Evolutionary conservation across 345 rosid genomes (phyloP), one percentile per base, ranked within the genome.

Genomic region (Dimocarpus longan): DNA sequence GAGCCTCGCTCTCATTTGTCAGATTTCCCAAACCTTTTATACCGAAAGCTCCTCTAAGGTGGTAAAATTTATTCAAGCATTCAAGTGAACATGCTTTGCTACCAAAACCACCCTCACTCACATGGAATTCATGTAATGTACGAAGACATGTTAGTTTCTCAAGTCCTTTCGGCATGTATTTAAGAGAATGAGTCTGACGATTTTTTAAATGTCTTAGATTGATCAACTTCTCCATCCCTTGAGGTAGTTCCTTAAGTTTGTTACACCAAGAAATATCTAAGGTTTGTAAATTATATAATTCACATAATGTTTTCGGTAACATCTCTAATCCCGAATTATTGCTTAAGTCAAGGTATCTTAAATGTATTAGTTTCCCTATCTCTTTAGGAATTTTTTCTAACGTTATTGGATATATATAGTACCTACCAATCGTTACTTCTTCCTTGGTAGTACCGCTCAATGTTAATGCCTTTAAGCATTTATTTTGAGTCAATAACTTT

Each of bases 271-370:
- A 11, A 44, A 78, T 10, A 21, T 46, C 46, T 5, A 79, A 43
- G 9, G 68, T 52, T 74, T 73, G 81, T 46, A 83, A 59, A 69
- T 80, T 76, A 56, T 22, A 73, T 10, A 83, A 56, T 39, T 68
- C 42, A 52, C 75, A 79, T 5, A 83, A 0, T 59, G 74, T 63
- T 48, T 79, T 65, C 3, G 82, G 82, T 77, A 83, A 37, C 50
- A 37, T 68, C 26, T 43, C 56, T 71, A 83, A 59, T 10, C 57
- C 0, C 5, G 22, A 6, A 68, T 62, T 69, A 13, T 21, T 8
- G 59, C 81, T 75, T 18, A 84, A 75, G 16, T 75, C 67, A 5
- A 84, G 37, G 18, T 72, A 66, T 48, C 82, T 84, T 37, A 84
- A 37, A 24, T 67, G 84, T 13, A 75, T 50, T 50, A 84, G 48